These are phyloP conservation scores for Salix suchowensis DNA, from an alignment of 345 rosid species.

Conservation along the genomic window DNA sequence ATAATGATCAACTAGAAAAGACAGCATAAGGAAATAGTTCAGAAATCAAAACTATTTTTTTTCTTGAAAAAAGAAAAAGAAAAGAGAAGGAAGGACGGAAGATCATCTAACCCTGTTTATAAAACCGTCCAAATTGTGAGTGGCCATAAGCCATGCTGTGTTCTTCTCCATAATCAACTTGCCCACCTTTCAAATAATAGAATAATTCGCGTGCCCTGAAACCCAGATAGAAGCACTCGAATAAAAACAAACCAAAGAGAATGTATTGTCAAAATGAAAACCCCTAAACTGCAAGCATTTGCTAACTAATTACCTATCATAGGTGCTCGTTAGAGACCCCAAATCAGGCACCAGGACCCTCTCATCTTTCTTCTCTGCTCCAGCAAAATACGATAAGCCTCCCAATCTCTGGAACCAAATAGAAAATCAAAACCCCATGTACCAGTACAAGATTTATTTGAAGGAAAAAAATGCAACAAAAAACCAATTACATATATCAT, in stretches of 20 bases:
- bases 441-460: neutral
- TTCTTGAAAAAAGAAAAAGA: neutral
- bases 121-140: constrained; percentile 72
- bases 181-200: constrained; percentile 91
- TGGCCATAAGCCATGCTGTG: constrained; percentile 94
- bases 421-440: constrained; percentile 12
- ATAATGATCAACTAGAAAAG: neutral
- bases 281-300: neutral
- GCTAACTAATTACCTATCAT: constrained; percentile 56
- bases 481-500: neutral
- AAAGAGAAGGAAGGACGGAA: neutral
- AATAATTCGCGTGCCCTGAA: constrained; percentile 92
- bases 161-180: constrained; percentile 89
- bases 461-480: neutral
- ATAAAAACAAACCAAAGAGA: neutral
- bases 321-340: constrained; percentile 87
- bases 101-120: constrained; percentile 56
- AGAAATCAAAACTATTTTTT: neutral
- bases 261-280: neutral
- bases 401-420: constrained; percentile 61
- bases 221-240: constrained; percentile 9
- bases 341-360: constrained; percentile 95
- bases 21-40: neutral
- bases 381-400: constrained; percentile 90
- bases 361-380: constrained; percentile 96